A percentile compares a stretch with the other conserved stretches of the same genome.
Conservation (phyloP, 306 rosid genomes). For the Ammopiptanthus mongolicus region DNA sequence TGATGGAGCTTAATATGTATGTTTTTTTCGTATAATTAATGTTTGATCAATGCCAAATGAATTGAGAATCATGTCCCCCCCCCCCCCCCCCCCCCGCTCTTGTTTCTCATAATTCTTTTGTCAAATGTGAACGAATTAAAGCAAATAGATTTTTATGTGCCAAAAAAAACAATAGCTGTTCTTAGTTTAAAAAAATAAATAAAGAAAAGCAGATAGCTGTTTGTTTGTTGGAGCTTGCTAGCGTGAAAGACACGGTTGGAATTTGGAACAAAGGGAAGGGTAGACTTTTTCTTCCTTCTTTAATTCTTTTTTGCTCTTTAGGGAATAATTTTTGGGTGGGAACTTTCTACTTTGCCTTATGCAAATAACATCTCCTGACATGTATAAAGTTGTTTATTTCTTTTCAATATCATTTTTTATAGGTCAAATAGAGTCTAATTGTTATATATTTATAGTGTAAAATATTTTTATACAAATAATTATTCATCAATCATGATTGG, state of each 20-base stretch:
- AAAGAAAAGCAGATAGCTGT: constrained; percentile 14
- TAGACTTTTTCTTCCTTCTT: background rate
- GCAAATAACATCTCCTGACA: background rate
- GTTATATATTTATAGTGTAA: no score
- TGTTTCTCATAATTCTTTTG: background rate
- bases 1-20: constrained; percentile 15
- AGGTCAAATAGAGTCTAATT: no score
- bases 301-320: background rate
- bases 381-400: background rate
- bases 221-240: constrained; percentile 3
- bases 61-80: constrained; percentile 12
- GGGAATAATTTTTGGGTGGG: background rate
- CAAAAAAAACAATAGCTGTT: background rate
- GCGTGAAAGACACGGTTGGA: constrained; percentile 37
- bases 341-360: background rate
- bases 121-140: constrained; percentile 16
- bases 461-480: no score
- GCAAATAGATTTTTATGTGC: background rate
- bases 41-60: constrained; percentile 10
- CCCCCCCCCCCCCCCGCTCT: no score
- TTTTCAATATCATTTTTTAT: no score
- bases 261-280: constrained; percentile 29
- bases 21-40: constrained; percentile 4
- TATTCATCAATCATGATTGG: no score
- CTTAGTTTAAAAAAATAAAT: background rate